phyloP scores from a whole-genome alignment of 345 rosid species.

The Salix caprea region DNA sequence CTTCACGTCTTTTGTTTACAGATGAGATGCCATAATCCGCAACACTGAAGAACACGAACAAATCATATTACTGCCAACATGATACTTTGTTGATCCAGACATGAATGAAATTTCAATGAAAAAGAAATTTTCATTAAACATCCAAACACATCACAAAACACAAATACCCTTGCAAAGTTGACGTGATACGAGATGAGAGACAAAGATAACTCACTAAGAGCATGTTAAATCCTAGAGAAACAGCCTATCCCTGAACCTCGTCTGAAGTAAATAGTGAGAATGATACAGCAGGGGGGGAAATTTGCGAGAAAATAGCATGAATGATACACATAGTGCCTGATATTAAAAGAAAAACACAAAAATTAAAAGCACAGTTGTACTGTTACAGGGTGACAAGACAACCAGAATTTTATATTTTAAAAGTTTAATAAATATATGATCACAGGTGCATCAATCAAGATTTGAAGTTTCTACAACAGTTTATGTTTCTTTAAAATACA shows the following conservation, averaged over 20 bases:
- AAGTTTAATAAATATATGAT: constrained; percentile 1
- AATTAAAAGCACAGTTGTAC: no score
- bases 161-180: background rate
- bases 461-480: constrained; percentile 6
- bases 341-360: no score
- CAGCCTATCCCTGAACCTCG: background rate
- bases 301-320: background rate
- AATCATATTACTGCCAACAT: no score
- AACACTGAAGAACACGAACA: background rate
- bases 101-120: background rate
- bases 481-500: constrained; percentile 16
- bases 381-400: background rate
- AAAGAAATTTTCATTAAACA: background rate
- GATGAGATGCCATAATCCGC: no score
- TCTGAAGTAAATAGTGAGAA: background rate
- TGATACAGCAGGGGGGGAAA: background rate
- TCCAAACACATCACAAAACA: background rate
- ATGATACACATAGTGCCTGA: no score
- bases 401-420: background rate
- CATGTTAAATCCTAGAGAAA: background rate
- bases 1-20: no score
- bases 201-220: background rate
- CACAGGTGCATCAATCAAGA: constrained; percentile 7
- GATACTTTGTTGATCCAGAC: background rate
- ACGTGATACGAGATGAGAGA: background rate